Conservation (phyloP, 345 rosid genomes). For the Populus ilicifolia region DNA sequence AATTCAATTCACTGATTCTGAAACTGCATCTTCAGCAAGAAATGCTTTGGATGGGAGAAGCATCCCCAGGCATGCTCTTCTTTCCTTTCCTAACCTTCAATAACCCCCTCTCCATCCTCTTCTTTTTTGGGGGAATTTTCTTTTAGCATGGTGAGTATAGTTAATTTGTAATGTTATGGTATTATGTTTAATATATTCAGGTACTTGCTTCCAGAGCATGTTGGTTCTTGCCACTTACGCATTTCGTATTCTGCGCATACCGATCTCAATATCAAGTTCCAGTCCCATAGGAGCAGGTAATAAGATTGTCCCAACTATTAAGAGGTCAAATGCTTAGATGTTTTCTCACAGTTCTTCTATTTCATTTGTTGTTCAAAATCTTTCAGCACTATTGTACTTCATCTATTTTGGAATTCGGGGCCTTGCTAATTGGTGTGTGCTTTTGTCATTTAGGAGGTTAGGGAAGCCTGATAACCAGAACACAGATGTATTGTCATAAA, state of each 20-base stretch:
- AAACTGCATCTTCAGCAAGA: constrained; percentile 81
- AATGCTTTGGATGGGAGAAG: constrained; percentile 93
- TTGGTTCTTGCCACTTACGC: constrained; percentile 64
- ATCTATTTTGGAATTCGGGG: constrained; percentile 16
- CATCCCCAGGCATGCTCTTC: constrained; percentile 60
- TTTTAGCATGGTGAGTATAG: background rate
- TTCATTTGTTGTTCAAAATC: constrained; percentile 9
- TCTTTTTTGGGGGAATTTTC: background rate
- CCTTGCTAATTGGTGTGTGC: constrained; percentile 37
- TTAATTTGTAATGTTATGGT: background rate
- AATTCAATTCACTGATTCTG: constrained; percentile 86
- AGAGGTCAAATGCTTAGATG: background rate
- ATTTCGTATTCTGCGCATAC: constrained; percentile 96
- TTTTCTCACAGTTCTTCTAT: constrained; percentile 11
- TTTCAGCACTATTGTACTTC: background rate
- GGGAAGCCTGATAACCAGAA: constrained; percentile 51
- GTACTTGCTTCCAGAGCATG: constrained; percentile 87
- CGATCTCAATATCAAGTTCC: constrained; percentile 96
- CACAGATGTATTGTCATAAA: constrained; percentile 44
- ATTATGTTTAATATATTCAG: constrained; percentile 31
- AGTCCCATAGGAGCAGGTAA: constrained; percentile 98
- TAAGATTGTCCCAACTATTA: background rate
- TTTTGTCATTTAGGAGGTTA: constrained; percentile 52
- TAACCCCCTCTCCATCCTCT: background rate
- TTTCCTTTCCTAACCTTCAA: constrained; percentile 7